A percentile compares a stretch with the other conserved stretches of the same genome.
phyloP scores from a whole-genome alignment of 148 eudicot genomes.

The Suaeda aralocaspica region DNA sequence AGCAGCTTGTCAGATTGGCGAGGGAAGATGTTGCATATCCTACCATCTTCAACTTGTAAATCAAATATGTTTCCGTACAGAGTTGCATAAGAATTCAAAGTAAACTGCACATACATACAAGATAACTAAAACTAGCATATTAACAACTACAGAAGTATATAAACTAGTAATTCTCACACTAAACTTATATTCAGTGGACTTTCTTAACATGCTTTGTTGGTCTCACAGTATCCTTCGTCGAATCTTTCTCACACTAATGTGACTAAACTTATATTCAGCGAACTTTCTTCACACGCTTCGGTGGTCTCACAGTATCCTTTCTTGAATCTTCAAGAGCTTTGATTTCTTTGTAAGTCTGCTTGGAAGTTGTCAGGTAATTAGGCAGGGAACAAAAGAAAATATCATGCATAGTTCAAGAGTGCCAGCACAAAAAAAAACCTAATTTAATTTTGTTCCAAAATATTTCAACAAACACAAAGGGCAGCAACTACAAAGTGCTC shows the following conservation, averaged over 20 bases:
- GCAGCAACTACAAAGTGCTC: too few species aligned
- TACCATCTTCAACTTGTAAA: neutral
- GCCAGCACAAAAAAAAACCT: too few species aligned
- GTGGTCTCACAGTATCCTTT: conserved; percentile 49
- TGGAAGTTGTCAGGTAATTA: neutral
- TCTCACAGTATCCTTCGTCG: conserved; percentile 47
- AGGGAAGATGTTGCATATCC: neutral
- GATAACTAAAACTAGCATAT: neutral
- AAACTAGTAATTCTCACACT: neutral
- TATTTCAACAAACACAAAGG: too few species aligned
- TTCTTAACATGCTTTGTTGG: conserved; percentile 60
- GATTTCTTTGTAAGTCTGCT: conserved; percentile 32
- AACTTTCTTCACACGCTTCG: conserved; percentile 54
- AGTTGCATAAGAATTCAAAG: neutral
- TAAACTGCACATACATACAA: neutral
- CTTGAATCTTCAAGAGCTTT: conserved; percentile 43
- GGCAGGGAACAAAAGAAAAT: neutral
- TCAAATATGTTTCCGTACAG: neutral
- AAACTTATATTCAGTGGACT: conserved; percentile 33
- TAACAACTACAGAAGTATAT: neutral
- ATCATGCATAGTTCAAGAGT: too few species aligned
- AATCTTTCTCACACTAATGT: too few species aligned
- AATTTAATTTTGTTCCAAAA: too few species aligned
- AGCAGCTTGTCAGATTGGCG: neutral
- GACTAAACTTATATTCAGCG: conserved; percentile 31